Conservation (phyloP, 768 basidiomycete species). For the Tephrocybe sp. region DNA sequence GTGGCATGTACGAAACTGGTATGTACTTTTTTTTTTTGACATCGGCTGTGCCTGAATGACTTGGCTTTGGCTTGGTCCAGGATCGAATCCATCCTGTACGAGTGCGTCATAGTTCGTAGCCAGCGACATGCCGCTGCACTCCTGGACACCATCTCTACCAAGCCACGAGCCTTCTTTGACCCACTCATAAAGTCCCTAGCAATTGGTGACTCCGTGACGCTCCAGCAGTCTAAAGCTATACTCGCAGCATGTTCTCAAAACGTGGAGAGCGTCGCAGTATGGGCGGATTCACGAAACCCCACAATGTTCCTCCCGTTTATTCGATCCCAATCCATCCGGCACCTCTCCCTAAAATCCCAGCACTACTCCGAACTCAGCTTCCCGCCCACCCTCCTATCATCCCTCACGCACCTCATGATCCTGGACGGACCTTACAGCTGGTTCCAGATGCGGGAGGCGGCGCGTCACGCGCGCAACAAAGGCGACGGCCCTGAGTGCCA, state of each 20-base stretch:
- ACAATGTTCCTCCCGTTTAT: conserved; percentile 20
- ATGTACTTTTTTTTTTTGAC: conserved; percentile 3
- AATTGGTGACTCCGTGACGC: conserved; percentile 18
- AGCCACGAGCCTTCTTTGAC: conserved; percentile 12
- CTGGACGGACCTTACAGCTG: conserved; percentile 21
- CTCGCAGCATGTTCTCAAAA: conserved; percentile 17
- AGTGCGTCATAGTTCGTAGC: conserved; percentile 24
- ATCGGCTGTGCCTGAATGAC: background rate
- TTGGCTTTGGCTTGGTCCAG: conserved; percentile 6
- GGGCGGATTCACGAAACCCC: conserved; percentile 17
- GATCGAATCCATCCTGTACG: conserved; percentile 29
- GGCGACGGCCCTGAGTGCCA: conserved; percentile 2
- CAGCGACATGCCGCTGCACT: conserved; percentile 19
- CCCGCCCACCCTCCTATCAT: conserved; percentile 18
- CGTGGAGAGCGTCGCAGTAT: conserved; percentile 18
- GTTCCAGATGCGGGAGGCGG: conserved; percentile 20
- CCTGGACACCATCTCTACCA: conserved; percentile 16
- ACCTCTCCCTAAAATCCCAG: conserved; percentile 13
- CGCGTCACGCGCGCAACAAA: conserved; percentile 9
- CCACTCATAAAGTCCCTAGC: conserved; percentile 13
- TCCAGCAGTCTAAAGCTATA: conserved; percentile 19
- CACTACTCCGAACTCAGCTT: conserved; percentile 21
- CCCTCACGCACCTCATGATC: conserved; percentile 26
- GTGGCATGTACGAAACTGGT: conserved; percentile 26
- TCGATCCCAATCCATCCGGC: conserved; percentile 12